A percentile compares a stretch with the other conserved stretches of the same genome.
Conservation (phyloP, 345 rosid genomes). For the Gynandropsis gynandra region DNA sequence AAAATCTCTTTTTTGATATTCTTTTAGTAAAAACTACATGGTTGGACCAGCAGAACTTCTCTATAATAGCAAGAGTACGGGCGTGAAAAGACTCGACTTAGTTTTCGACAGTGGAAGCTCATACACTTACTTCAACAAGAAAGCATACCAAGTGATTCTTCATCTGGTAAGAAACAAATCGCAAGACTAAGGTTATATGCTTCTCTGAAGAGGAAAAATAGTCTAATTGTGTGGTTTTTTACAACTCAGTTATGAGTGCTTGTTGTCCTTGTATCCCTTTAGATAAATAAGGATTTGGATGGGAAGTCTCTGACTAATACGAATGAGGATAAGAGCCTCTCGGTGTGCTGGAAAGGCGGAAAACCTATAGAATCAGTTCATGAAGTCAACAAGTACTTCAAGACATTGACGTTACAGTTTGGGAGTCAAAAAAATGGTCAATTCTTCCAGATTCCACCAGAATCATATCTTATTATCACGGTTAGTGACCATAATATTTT, state of each 20-base stretch:
- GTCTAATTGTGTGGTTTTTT: slow-evolving; percentile 2
- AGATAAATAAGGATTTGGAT: slow-evolving; percentile 22
- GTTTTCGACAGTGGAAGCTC: slow-evolving; percentile 93
- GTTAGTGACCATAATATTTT: slow-evolving; percentile 30
- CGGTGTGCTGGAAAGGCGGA: slow-evolving; percentile 80
- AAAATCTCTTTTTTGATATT: background rate
- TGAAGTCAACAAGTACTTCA: slow-evolving; percentile 55
- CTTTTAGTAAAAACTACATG: slow-evolving; percentile 53
- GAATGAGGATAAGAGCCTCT: slow-evolving; percentile 52
- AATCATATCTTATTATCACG: slow-evolving; percentile 65
- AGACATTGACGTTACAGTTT: slow-evolving; percentile 48
- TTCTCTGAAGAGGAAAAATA: slow-evolving; percentile 3
- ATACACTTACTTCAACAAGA: slow-evolving; percentile 59
- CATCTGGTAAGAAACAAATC: slow-evolving; percentile 42
- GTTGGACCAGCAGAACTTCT: slow-evolving; percentile 69
- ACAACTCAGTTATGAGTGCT: background rate
- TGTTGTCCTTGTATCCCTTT: background rate
- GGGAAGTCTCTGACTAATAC: slow-evolving; percentile 47
- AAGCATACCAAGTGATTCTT: slow-evolving; percentile 41
- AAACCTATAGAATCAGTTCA: slow-evolving; percentile 41
- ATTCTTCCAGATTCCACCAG: slow-evolving; percentile 52
- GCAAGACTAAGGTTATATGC: background rate
- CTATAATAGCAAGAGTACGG: slow-evolving; percentile 45
- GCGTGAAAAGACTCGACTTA: slow-evolving; percentile 42
- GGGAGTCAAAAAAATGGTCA: slow-evolving; percentile 37